Evolutionary conservation across 805 yeast species (phyloP).

Genomic region (Clavispora santaluciae): DNA sequence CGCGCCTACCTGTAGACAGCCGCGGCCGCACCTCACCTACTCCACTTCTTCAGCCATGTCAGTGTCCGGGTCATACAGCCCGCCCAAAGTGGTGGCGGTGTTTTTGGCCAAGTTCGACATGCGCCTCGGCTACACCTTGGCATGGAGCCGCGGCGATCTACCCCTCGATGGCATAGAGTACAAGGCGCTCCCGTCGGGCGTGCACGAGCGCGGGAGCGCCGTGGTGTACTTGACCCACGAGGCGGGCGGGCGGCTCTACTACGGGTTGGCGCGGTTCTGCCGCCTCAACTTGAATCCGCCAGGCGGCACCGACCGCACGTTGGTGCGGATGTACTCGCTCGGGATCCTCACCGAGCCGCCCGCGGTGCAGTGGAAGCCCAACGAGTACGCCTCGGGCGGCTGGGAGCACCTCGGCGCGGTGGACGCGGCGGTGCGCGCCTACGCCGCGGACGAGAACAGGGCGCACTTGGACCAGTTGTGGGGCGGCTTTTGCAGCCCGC

Average conservation of each 20-base stretch:
- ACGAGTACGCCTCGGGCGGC: constrained; percentile 35
- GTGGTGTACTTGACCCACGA: constrained; percentile 30
- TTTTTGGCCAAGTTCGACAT: constrained; percentile 35
- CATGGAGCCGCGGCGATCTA: constrained; percentile 27
- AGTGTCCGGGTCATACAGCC: neutral
- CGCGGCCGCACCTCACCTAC: too few species aligned
- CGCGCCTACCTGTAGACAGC: too few species aligned
- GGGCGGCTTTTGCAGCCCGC: constrained; percentile 6
- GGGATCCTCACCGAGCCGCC: constrained; percentile 54
- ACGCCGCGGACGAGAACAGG: constrained; percentile 19
- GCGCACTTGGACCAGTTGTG: constrained; percentile 15
- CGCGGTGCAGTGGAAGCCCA: constrained; percentile 34
- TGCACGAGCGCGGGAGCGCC: constrained; percentile 30
- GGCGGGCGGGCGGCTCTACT: constrained; percentile 19
- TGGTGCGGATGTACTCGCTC: constrained; percentile 58
- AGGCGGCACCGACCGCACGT: constrained; percentile 17
- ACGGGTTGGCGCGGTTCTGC: constrained; percentile 33
- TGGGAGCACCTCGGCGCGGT: constrained; percentile 40
- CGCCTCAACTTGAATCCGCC: constrained; percentile 16
- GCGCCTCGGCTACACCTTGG: constrained; percentile 30
- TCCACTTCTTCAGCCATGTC: constrained; percentile 2
- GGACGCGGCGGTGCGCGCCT: constrained; percentile 20
- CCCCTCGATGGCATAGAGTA: constrained; percentile 31
- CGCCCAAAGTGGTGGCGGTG: constrained; percentile 27
- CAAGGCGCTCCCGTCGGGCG: constrained; percentile 37